Percentiles rank a stretch among this genome's conserved stretches.
Conservation (phyloP, 2,329 filamentous ascomycete genomes). For the Paraconiothyrium sp. region DNA sequence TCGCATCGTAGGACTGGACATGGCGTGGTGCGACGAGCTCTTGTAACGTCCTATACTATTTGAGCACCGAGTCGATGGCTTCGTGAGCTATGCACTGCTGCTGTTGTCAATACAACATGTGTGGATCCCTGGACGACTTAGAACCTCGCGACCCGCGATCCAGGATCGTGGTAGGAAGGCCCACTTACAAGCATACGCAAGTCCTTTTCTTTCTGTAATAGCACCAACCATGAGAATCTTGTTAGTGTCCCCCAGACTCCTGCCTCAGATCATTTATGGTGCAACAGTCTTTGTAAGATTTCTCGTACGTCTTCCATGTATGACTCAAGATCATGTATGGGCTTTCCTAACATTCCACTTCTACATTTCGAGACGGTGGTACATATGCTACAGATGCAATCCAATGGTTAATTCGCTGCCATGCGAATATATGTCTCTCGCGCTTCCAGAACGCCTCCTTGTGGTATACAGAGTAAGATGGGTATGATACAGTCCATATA, state of each 20-base stretch:
- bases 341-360: neutral
- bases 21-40: slow-evolving; percentile 26
- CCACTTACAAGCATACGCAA: neutral
- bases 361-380: neutral
- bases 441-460: slow-evolving; percentile 10
- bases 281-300: slow-evolving; percentile 8
- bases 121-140: slow-evolving; percentile 17
- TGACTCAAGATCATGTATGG: slow-evolving; percentile 14
- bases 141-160: neutral
- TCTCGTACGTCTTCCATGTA: slow-evolving; percentile 14
- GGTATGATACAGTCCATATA: slow-evolving; percentile 22
- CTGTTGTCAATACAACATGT: slow-evolving; percentile 27
- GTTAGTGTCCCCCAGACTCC: neutral
- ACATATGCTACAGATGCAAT: neutral
- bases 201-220: neutral
- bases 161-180: neutral
- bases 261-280: neutral
- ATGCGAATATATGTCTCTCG: neutral
- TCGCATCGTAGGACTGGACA: slow-evolving; percentile 18
- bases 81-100: slow-evolving; percentile 20
- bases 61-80: slow-evolving; percentile 28
- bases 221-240: slow-evolving; percentile 8
- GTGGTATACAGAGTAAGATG: slow-evolving; percentile 7
- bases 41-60: slow-evolving; percentile 30
- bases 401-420: neutral